Evolutionary conservation across 140 eudicot species (phyloP).

Genomic region (Senecio squalidus): DNA sequence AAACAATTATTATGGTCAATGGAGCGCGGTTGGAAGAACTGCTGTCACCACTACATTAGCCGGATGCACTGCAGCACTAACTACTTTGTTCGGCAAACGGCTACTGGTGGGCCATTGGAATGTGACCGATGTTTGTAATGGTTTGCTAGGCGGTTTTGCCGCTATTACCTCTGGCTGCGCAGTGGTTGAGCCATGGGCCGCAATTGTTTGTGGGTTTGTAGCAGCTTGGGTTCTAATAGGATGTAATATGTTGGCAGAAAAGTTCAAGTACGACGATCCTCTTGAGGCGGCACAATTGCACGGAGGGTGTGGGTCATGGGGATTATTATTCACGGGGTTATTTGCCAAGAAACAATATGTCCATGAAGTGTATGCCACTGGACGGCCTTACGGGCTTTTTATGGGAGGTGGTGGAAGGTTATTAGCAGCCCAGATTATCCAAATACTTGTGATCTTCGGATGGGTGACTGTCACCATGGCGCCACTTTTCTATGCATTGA

Average conservation of each 20-base stretch:
- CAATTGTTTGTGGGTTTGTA: conserved; percentile 61
- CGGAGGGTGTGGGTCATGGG: conserved; percentile 86
- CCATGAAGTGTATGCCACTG: conserved; percentile 49
- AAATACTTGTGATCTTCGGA: conserved; percentile 47
- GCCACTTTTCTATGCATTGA: conserved; percentile 42
- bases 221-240: conserved; percentile 73
- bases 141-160: conserved; percentile 64
- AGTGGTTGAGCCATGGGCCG: conserved; percentile 83
- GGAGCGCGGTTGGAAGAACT: conserved; percentile 75
- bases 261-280: conserved; percentile 54
- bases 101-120: conserved; percentile 64
- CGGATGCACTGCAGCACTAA: conserved; percentile 64
- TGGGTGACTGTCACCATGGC: conserved; percentile 77
- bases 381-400: conserved; percentile 59
- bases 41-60: conserved; percentile 81
- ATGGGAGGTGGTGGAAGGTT: conserved; percentile 82
- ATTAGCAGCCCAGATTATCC: conserved; percentile 58
- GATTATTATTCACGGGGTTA: conserved; percentile 58
- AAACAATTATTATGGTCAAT: conserved; percentile 46
- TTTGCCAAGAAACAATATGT: conserved; percentile 47
- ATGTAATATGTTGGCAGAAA: conserved; percentile 45
- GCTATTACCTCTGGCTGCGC: conserved; percentile 77
- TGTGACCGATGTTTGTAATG: conserved; percentile 67
- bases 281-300: conserved; percentile 73
- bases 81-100: conserved; percentile 61